These are phyloP conservation scores for Hortiboletus campestris DNA, from an alignment of 768 basidiomycete species.

Conservation along the genomic window DNA sequence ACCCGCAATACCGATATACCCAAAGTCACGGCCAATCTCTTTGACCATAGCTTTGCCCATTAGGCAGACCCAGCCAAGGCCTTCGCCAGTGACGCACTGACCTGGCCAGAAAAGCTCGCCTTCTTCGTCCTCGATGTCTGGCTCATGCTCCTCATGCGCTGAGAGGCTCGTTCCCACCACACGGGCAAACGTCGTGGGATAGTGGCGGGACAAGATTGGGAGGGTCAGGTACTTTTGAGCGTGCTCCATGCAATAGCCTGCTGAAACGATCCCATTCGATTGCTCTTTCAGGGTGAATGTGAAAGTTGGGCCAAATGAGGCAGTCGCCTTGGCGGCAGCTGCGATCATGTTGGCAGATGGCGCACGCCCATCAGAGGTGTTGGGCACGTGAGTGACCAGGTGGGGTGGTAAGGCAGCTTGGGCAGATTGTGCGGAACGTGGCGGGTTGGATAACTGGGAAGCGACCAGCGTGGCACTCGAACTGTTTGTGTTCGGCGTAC, in stretches of 20 bases:
- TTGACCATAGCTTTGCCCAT: slow-evolving; percentile 86
- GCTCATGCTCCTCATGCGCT: slow-evolving; percentile 70
- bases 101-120: slow-evolving; percentile 86
- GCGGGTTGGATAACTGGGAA: slow-evolving; percentile 26
- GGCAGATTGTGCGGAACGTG: slow-evolving; percentile 25
- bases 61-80: slow-evolving; percentile 83
- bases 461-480: slow-evolving; percentile 22
- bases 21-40: slow-evolving; percentile 74
- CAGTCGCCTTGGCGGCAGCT: slow-evolving; percentile 31
- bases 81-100: slow-evolving; percentile 69
- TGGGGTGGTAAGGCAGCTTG: slow-evolving; percentile 44
- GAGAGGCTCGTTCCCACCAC: slow-evolving; percentile 64
- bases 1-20: slow-evolving; percentile 69
- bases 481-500: slow-evolving; percentile 48
- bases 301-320: slow-evolving; percentile 28
- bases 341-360: slow-evolving; percentile 28
- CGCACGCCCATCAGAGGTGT: slow-evolving; percentile 29
- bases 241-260: slow-evolving; percentile 41
- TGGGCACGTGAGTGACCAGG: slow-evolving; percentile 28
- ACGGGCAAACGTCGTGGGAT: slow-evolving; percentile 73
- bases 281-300: slow-evolving; percentile 30
- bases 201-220: slow-evolving; percentile 65
- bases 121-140: slow-evolving; percentile 82
- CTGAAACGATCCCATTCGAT: slow-evolving; percentile 40
- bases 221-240: slow-evolving; percentile 60